Conservation (phyloP, 2,329 filamentous ascomycete genomes). For the Purpureocillium lavendulum region DNA sequence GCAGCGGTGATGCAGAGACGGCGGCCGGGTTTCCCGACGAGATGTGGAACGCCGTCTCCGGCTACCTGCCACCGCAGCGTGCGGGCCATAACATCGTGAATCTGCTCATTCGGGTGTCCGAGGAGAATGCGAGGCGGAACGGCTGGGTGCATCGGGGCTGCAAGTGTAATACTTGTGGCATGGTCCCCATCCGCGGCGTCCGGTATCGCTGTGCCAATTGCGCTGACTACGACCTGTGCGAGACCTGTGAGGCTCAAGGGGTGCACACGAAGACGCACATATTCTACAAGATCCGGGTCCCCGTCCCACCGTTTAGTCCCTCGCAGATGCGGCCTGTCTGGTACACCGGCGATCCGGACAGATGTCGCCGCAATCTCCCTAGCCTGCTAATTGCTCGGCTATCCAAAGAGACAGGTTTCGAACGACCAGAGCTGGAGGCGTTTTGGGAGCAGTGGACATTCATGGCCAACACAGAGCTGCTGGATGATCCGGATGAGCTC, state of each 20-base stretch:
- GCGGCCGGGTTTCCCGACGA: constrained; percentile 33
- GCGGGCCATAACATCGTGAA: constrained; percentile 75
- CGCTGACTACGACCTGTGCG: constrained; percentile 90
- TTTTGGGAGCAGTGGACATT: constrained; percentile 97
- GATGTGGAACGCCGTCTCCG: constrained; percentile 40
- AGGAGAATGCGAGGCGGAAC: constrained; percentile 81
- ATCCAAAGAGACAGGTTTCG: constrained; percentile 68
- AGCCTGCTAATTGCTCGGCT: constrained; percentile 59
- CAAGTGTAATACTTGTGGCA: constrained; percentile 81
- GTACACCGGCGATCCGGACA: constrained; percentile 81
- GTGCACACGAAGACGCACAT: constrained; percentile 84
- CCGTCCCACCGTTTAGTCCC: constrained; percentile 74
- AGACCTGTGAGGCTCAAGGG: constrained; percentile 75
- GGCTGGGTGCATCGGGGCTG: constrained; percentile 90
- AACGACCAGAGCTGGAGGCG: constrained; percentile 81
- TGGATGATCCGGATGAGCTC: constrained; percentile 69
- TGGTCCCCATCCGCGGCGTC: constrained; percentile 82
- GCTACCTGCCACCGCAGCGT: constrained; percentile 33
- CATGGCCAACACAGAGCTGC: constrained; percentile 79
- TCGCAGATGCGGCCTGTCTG: constrained; percentile 74
- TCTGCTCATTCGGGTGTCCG: constrained; percentile 83
- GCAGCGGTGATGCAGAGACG: constrained; percentile 26
- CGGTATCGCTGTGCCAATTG: constrained; percentile 95
- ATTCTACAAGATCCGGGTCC: constrained; percentile 92
- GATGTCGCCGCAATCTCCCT: constrained; percentile 59